Conservation (phyloP, 2,329 filamentous ascomycete genomes). For the Cladorrhinum sp. region DNA sequence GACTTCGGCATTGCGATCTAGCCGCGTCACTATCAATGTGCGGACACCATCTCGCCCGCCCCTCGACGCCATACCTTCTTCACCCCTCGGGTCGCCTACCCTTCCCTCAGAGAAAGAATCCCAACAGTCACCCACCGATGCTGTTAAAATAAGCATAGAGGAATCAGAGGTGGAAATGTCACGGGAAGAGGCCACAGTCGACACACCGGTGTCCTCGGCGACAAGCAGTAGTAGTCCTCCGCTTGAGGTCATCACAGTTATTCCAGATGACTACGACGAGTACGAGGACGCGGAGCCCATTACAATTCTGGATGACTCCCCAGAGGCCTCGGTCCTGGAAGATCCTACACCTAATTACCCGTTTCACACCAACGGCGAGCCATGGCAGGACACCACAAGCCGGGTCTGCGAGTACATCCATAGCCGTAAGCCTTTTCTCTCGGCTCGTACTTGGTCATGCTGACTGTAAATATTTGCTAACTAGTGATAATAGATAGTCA, state of each 20-base stretch:
- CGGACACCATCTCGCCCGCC: constrained; percentile 42
- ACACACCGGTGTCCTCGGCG: constrained; percentile 35
- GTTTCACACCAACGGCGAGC: constrained; percentile 34
- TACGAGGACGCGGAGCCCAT: constrained; percentile 24
- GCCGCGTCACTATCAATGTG: constrained; percentile 60
- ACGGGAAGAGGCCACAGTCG: constrained; percentile 27
- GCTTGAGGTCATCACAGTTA: constrained; percentile 42
- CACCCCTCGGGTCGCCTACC: constrained; percentile 42
- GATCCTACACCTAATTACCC: constrained; percentile 49
- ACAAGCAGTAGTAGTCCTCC: constrained; percentile 44
- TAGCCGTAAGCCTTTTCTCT: constrained; percentile 21
- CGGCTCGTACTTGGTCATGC: neutral
- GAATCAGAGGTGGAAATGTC: constrained; percentile 41
- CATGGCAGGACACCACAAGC: constrained; percentile 29
- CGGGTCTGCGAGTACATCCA: constrained; percentile 29
- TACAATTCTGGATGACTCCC: constrained; percentile 24
- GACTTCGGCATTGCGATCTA: constrained; percentile 47
- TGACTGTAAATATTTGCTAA: constrained; percentile 25
- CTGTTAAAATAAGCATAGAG: constrained; percentile 46
- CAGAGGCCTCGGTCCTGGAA: constrained; percentile 29
- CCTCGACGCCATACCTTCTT: constrained; percentile 34
- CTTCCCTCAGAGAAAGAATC: constrained; percentile 36
- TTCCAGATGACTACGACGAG: constrained; percentile 36
- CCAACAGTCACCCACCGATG: constrained; percentile 25
- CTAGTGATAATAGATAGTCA: constrained; percentile 39